A percentile compares a stretch with the other conserved stretches of the same genome.
These are phyloP conservation scores for Aureobasidium zeae DNA, from an alignment of 2,329 filamentous ascomycete genomes.

Conservation along the genomic window DNA sequence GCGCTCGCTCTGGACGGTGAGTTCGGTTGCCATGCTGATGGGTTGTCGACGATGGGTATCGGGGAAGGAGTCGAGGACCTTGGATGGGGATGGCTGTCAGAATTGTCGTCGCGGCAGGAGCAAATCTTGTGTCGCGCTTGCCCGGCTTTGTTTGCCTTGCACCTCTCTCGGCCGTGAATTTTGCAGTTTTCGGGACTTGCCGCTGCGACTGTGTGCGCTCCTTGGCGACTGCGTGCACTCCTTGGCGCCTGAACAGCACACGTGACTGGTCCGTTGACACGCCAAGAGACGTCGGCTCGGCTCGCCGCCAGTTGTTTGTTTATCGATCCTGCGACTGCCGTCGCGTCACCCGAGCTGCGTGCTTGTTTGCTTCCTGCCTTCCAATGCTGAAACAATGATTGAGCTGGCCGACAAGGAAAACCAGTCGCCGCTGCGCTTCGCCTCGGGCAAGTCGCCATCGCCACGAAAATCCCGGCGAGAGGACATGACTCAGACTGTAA, in stretches of 20 bases:
- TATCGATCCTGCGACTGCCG: conserved; percentile 1
- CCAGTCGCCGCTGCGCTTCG: conserved; percentile 25
- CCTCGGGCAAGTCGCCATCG: conserved; percentile 27
- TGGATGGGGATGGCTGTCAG: conserved; percentile 11
- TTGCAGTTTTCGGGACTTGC: too few relatives aligned
- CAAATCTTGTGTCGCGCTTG: too few relatives aligned
- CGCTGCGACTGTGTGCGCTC: too few relatives aligned
- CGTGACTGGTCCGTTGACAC: too few relatives aligned
- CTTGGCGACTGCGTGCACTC: too few relatives aligned
- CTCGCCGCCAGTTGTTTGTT: conserved; percentile 14
- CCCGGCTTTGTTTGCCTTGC: too few relatives aligned
- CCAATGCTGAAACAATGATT: conserved; percentile 15
- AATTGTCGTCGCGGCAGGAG: conserved; percentile 14
- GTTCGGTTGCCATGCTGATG: conserved; percentile 88
- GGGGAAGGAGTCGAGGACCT: conserved; percentile 14
- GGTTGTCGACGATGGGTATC: conserved; percentile 15
- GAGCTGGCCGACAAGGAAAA: conserved; percentile 28
- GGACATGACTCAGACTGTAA: conserved; percentile 67
- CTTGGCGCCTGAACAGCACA: too few relatives aligned
- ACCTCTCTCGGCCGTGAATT: too few relatives aligned
- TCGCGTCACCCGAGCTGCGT: conserved; percentile 13
- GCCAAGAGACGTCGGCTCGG: too few relatives aligned
- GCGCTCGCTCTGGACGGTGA: conserved; percentile 99
- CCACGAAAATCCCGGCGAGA: conserved; percentile 76
- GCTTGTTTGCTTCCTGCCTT: neutral